Evolutionary conservation across 2,329 filamentous ascomycete genomes (phyloP).

Genomic region (Botryotinia globosa): DNA sequence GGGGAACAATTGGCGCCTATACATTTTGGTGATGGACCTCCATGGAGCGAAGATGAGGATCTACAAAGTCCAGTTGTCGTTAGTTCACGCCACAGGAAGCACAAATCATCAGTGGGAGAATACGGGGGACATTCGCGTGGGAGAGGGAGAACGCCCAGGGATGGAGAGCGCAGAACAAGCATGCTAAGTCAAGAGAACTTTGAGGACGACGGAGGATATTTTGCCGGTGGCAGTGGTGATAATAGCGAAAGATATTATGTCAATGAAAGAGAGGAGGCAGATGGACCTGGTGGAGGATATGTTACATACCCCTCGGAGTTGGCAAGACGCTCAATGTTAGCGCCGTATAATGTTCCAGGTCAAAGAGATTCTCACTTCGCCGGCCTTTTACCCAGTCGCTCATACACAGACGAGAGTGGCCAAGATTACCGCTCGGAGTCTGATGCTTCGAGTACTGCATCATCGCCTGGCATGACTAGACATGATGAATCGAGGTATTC

Average conservation of each 20-base stretch:
- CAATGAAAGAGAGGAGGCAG: conserved; percentile 64
- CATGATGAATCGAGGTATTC: conserved; percentile 79
- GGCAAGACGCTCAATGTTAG: conserved; percentile 52
- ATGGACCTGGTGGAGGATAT: conserved; percentile 75
- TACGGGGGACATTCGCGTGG: conserved; percentile 41
- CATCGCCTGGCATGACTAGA: conserved; percentile 56
- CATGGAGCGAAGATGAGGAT: conserved; percentile 94
- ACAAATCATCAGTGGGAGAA: conserved; percentile 65
- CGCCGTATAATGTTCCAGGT: conserved; percentile 45
- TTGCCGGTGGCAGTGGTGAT: conserved; percentile 64
- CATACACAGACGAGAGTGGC: conserved; percentile 42
- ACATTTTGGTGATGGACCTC: conserved; percentile 82
- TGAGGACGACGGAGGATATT: conserved; percentile 63
- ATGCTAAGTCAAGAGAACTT: conserved; percentile 50
- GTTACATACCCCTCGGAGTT: conserved; percentile 73
- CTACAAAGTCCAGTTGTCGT: conserved; percentile 85
- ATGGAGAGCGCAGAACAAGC: conserved; percentile 42
- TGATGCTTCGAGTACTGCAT: conserved; percentile 56
- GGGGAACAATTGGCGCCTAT: conserved; percentile 76
- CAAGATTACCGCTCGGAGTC: conserved; percentile 49
- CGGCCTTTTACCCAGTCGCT: conserved; percentile 42
- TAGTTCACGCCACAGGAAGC: conserved; percentile 79
- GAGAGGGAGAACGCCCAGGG: conserved; percentile 48
- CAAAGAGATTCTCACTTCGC: conserved; percentile 56
- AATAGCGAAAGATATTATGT: conserved; percentile 74